Base-by-base conservation (phyloP, 192 early-diverging fungal genomes). In the Fimicolochytrium jonesii region DNA sequence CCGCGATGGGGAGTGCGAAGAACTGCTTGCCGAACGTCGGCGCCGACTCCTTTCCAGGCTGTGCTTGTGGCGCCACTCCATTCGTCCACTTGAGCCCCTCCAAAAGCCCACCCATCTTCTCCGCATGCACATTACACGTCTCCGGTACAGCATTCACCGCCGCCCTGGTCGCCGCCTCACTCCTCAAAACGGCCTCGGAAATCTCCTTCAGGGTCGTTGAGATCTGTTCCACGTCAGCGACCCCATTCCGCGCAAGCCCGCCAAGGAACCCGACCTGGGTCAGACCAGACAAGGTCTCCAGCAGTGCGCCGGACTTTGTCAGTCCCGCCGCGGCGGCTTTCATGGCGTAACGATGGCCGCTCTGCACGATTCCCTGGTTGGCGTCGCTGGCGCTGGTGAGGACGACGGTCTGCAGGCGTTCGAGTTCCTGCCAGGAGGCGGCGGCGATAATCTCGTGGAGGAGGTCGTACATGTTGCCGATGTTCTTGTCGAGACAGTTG, bases 341-440 rank as follows among this genome's bases (percentile, higher is more conserved):
- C 44, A 88, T 77, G 1, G 93, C 93, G 69, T 83, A 95, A 0
- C 75, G 61, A 63, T 97, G 94, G 18, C 94, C 94, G 26, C 79
- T 83, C 22, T 86, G 80, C 10, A 88, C 90, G 29, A 97, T 83
- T 3, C 85, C 83, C 61, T 94, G 92, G 35, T 83, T 88, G 68
- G 88, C 76, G 23, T 74, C 79, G 17, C 86, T 77, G 10, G 92
- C 86, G 67, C 78, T 76, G 9, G 80, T 80, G 45, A 71, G 77
- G 29, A 97, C 77, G 36, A 92, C 77, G 0, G 93, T 92, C 7
- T 79, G 77, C 15, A 97, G 78, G 20, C 90, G 84, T 43, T 88
- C 81, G 11, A 89, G 17, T 46, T 50, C 72, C 26, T 56, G 20
- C 66, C 73, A 92, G 49, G 86, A 77, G 25, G 91, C 87, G 54